Evolutionary conservation across 2,329 filamentous ascomycete genomes (phyloP).

Genomic region (Apiospora kogelbergensis): DNA sequence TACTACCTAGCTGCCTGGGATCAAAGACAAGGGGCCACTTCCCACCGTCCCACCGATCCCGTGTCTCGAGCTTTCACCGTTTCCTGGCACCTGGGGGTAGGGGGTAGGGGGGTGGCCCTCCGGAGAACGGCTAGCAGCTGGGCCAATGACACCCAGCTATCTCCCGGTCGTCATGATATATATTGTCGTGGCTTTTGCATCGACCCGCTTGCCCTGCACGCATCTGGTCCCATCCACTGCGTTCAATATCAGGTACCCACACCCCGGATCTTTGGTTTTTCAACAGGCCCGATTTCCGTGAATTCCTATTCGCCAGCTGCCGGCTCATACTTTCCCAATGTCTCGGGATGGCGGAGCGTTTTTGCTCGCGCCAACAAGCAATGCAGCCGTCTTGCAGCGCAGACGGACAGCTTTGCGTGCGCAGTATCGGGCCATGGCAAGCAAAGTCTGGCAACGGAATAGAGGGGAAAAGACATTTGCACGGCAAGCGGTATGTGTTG

Average conservation of each 20-base stretch:
- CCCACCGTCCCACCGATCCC: constrained; percentile 2
- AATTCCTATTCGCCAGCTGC: constrained; percentile 1
- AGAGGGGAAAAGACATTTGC: background rate
- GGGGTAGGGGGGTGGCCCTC: background rate
- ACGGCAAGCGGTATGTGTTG: constrained; percentile 4
- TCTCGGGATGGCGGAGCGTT: background rate
- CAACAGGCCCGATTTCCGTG: background rate
- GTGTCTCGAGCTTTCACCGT: constrained; percentile 3
- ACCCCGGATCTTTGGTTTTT: background rate
- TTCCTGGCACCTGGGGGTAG: no score
- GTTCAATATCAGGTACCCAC: background rate
- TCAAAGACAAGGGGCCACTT: background rate
- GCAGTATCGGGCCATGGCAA: background rate
- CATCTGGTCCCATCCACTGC: background rate
- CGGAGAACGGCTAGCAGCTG: background rate
- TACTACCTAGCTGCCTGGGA: background rate
- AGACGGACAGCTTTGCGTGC: background rate
- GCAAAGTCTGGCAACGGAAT: background rate
- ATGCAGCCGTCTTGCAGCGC: background rate
- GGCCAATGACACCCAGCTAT: background rate
- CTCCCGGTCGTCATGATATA: background rate
- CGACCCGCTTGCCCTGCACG: background rate
- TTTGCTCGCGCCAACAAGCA: background rate
- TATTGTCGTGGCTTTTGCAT: background rate
- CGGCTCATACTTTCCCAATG: background rate